Percentiles rank a stretch among this genome's conserved stretches.
Conservation (phyloP, 169 alveolate species). For the Eimeria sp. region DNA sequence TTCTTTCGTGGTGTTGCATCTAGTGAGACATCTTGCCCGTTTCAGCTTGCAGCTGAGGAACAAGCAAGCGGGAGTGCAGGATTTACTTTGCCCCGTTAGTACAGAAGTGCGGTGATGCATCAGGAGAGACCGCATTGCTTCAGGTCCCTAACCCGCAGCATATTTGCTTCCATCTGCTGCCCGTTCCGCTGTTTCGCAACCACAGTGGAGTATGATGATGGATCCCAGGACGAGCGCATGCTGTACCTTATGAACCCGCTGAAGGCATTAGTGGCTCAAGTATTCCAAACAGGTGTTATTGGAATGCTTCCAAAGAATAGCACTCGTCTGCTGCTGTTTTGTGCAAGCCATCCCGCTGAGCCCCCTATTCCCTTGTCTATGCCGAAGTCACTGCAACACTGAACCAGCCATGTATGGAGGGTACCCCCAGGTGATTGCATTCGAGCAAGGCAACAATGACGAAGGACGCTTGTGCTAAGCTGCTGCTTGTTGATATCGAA, state of each 20-base stretch:
- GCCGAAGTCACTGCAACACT: background rate
- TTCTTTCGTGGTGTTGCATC: background rate
- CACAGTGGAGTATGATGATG: background rate
- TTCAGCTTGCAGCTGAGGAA: background rate
- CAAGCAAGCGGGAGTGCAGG: background rate
- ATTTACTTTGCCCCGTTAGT: background rate
- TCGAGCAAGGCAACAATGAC: background rate
- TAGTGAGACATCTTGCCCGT: background rate
- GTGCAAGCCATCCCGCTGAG: background rate
- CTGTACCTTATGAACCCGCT: background rate
- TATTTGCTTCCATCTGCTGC: background rate
- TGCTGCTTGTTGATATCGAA: background rate
- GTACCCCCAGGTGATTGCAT: background rate
- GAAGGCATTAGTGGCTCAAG: background rate
- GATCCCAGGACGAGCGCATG: background rate
- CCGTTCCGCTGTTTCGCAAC: background rate
- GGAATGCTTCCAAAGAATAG: background rate
- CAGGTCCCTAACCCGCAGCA: background rate
- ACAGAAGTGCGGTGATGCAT: background rate
- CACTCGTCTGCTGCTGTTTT: background rate
- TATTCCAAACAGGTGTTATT: background rate
- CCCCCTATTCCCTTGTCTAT: background rate
- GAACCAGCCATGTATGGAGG: background rate
- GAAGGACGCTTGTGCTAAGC: background rate
- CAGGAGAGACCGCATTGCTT: background rate